Conservation (phyloP, 768 basidiomycete species). For the Tricholomella constricta region DNA sequence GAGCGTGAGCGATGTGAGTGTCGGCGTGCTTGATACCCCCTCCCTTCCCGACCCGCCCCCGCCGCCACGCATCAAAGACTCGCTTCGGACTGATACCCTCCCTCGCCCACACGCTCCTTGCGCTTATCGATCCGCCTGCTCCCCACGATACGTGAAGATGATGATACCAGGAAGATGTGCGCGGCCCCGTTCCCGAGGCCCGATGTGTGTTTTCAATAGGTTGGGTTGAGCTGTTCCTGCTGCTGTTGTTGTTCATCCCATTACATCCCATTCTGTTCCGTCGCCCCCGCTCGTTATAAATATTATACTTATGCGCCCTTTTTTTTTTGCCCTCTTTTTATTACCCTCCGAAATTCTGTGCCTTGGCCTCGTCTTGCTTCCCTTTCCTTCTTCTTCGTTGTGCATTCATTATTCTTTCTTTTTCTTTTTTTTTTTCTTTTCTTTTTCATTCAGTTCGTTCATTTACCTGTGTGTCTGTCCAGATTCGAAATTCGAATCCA, state of each 20-base stretch:
- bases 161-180: not conserved
- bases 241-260: conserved; percentile 66
- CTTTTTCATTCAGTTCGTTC: too few relatives aligned
- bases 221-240: conserved; percentile 48
- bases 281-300: conserved; percentile 26
- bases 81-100: conserved; percentile 13
- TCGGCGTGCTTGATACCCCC: conserved; percentile 30
- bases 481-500: too few relatives aligned
- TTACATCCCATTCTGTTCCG: conserved; percentile 39
- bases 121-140: not conserved
- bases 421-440: conserved; percentile 16
- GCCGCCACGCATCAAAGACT: conserved; percentile 7
- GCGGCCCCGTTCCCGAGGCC: not conserved
- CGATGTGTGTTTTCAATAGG: conserved; percentile 15
- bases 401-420: conserved; percentile 22
- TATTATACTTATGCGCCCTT: conserved; percentile 33
- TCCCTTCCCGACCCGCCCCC: conserved; percentile 22
- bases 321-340: conserved; percentile 38
- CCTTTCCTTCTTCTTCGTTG: conserved; percentile 21
- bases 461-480: conserved; percentile 8
- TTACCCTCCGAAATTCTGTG: conserved; percentile 28
- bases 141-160: not conserved
- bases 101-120: not conserved
- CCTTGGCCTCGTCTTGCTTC: conserved; percentile 8
- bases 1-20: not conserved